Conservation (phyloP, 805 yeast species). For the Diddensiella caesifluorescens region DNA sequence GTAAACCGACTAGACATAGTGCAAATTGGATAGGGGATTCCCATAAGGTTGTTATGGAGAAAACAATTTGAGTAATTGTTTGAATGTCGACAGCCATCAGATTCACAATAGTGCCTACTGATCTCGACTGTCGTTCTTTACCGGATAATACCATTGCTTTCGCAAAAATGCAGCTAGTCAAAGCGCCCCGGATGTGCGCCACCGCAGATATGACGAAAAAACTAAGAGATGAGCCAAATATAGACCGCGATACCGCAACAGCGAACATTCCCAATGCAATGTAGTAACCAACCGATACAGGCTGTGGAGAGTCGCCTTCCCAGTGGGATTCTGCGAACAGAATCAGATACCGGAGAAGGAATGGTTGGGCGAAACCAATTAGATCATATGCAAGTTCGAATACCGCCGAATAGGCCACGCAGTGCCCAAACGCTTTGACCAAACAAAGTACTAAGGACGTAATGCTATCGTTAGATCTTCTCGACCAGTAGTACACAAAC, state of each 20-base stretch:
- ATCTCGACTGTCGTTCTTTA: conserved; percentile 55
- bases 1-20: conserved; percentile 67
- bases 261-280: conserved; percentile 70
- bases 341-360: conserved; percentile 36
- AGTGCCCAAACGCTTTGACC: conserved; percentile 38
- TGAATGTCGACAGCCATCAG: conserved; percentile 92
- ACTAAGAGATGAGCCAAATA: conserved; percentile 72
- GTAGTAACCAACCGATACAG: conserved; percentile 69
- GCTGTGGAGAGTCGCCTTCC: conserved; percentile 36
- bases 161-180: conserved; percentile 62
- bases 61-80: conserved; percentile 76
- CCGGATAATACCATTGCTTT: conserved; percentile 67
- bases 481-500: conserved; percentile 22
- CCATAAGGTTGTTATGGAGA: conserved; percentile 76
- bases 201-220: conserved; percentile 70
- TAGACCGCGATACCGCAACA: conserved; percentile 72
- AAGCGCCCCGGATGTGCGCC: conserved; percentile 53
- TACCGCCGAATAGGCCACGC: conserved; percentile 39
- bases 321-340: conserved; percentile 44
- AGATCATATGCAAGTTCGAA: conserved; percentile 42
- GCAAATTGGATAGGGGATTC: conserved; percentile 88
- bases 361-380: conserved; percentile 41
- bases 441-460: conserved; percentile 16
- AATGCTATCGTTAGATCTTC: conserved; percentile 19
- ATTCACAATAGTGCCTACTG: conserved; percentile 91